These are phyloP conservation scores for Alternaria incomplexa DNA, from an alignment of 2,329 filamentous ascomycete genomes.

Conservation along the genomic window DNA sequence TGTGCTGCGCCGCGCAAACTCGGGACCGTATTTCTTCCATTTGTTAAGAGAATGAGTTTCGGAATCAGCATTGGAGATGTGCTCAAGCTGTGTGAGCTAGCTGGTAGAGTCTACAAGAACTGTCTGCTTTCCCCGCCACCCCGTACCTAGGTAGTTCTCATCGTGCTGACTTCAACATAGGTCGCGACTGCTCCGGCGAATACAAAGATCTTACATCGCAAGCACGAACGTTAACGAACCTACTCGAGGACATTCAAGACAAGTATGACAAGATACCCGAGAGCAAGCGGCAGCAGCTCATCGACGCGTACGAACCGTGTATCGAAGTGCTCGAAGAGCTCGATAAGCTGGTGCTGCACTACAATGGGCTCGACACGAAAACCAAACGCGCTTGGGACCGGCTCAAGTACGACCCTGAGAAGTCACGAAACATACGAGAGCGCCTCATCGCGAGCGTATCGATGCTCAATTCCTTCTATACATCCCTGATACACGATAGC, in stretches of 20 bases:
- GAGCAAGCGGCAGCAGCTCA: constrained; percentile 26
- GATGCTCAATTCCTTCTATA: constrained; percentile 39
- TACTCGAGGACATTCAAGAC: constrained; percentile 38
- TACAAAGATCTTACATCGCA: constrained; percentile 36
- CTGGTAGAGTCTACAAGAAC: constrained; percentile 32
- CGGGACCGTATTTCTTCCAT: neutral
- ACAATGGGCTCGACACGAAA: constrained; percentile 38
- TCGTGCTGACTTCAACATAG: constrained; percentile 13
- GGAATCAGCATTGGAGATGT: constrained; percentile 34
- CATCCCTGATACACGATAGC: constrained; percentile 34
- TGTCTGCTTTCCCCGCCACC: constrained; percentile 13
- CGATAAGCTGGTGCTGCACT: constrained; percentile 32
- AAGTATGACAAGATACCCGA: constrained; percentile 32
- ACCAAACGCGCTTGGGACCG: constrained; percentile 40
- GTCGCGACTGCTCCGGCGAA: constrained; percentile 38
- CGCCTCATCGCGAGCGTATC: constrained; percentile 31
- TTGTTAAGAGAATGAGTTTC: constrained; percentile 29
- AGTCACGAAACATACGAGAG: constrained; percentile 25
- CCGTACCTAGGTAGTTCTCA: too few species aligned
- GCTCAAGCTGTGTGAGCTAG: constrained; percentile 34
- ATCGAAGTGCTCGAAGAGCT: constrained; percentile 36
- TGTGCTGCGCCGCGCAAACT: neutral
- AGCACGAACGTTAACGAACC: constrained; percentile 33
- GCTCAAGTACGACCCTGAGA: constrained; percentile 36
- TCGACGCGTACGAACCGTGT: constrained; percentile 31